Evolutionary conservation across 148 eudicot species (phyloP), one percentile per base, ranked within the genome.

Genomic region (Bassia scoparia): DNA sequence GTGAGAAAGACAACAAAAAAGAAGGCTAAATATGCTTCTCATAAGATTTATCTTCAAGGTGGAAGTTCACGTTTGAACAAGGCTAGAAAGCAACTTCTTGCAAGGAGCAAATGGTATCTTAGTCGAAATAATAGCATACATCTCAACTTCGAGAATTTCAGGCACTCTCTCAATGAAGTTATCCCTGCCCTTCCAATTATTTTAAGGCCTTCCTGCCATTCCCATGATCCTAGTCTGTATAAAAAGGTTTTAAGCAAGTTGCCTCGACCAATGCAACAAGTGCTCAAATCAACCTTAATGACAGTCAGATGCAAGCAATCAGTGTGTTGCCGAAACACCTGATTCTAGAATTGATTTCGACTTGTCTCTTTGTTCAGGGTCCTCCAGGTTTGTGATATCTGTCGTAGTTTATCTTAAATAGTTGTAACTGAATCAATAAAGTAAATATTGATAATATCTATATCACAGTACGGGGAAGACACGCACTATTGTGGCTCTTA

Each of bases 371-470:
- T 72, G 87, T 96, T 73, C 99, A 96, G 89, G 99, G 99, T 65
- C 99, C 99, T 81, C 99, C 99, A 92, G 99, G 99, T 92, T 79
- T 60, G 67, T 68, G 70, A n/a, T n/a, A n/a, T n/a, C n/a, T n/a
- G n/a, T n/a, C n/a, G 34, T n/a, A 65, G 41, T 67, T 65, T 52
- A 26, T 73, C 46, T 77, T 44, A 30, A 54, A 69, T 49, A 67
- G 64, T 37, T 65, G 30, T 41, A 54, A 63, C n/a, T 21, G 10
- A 62, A 16, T 38, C 60, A 56, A 31, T 60, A 23, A 58, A 29
- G 12, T 70, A 29, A 23, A 44, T 61, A 54, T 27, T 70, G 69
- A 78, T 66, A 8, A n/a, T 75, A 15, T 54, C 4, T 35, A 6
- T n/a, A 23, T 66, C 41, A 77, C 92, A 97, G 99, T 76, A n/a